Percentiles rank a stretch among this genome's conserved stretches.
phyloP scores from a whole-genome alignment of 768 basidiomycete species.

The Tulasnella sp. region DNA sequence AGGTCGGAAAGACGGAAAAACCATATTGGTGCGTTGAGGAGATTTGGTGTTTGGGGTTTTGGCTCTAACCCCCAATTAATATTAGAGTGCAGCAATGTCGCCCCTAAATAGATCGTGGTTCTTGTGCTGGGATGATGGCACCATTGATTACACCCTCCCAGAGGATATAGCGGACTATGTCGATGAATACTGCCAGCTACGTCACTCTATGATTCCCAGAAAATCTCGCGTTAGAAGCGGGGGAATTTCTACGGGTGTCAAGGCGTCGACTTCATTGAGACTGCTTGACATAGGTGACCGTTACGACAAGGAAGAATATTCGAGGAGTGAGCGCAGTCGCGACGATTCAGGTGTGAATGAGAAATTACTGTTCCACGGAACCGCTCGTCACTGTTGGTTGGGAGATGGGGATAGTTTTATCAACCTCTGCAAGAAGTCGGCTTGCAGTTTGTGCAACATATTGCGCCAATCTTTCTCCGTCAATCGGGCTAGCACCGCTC shows the following conservation, averaged over 20 bases:
- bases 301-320: neutral
- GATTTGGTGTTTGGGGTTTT: neutral
- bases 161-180: neutral
- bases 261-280: neutral
- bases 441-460: neutral
- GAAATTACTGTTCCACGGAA: slow-evolving; percentile 9
- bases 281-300: neutral
- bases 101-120: neutral
- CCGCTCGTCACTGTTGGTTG: neutral
- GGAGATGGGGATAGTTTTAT: neutral
- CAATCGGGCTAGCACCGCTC: neutral
- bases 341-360: neutral
- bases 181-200: neutral
- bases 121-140: neutral
- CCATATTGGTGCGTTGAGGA: neutral
- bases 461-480: slow-evolving; percentile 17
- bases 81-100: neutral
- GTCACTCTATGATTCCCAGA: neutral
- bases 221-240: neutral
- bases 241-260: too few species aligned
- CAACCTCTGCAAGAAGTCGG: neutral
- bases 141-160: neutral
- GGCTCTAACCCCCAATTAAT: neutral
- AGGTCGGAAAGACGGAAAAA: neutral
- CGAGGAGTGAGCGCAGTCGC: neutral